phyloP scores from a whole-genome alignment of 2,329 filamentous ascomycete species.

The Monilinia vaccinii-corymbosi region DNA sequence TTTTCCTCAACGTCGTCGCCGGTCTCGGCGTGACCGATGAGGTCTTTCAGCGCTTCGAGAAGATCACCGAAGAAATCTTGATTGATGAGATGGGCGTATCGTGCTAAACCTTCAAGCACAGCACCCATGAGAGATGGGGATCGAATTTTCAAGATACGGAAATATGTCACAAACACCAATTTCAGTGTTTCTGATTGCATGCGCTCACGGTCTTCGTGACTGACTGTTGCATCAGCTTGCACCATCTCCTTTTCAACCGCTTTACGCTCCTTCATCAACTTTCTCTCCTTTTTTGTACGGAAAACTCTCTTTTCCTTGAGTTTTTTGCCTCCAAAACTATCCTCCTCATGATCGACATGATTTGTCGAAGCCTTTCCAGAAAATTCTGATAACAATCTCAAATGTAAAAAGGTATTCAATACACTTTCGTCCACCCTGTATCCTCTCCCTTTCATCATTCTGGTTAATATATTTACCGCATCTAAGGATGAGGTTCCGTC shows the following conservation, averaged over 20 bases:
- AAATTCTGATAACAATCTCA: constrained; percentile 83
- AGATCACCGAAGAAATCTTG: constrained; percentile 98
- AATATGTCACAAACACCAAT: constrained; percentile 90
- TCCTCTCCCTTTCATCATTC: constrained; percentile 82
- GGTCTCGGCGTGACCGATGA: constrained; percentile 67
- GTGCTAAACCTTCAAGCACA: constrained; percentile 85
- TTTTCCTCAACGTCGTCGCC: constrained; percentile 38
- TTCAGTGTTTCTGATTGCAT: constrained; percentile 96
- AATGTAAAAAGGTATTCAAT: constrained; percentile 81
- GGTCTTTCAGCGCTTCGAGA: constrained; percentile 85
- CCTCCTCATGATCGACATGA: constrained; percentile 52
- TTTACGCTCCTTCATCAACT: constrained; percentile 77
- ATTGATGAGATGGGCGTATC: constrained; percentile 95
- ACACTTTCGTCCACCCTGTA: constrained; percentile 78
- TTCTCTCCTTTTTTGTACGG: constrained; percentile 79
- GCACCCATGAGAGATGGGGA: constrained; percentile 87
- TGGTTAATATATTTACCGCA: constrained; percentile 72
- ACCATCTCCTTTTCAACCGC: constrained; percentile 86
- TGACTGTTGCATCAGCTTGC: constrained; percentile 82
- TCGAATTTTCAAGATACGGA: constrained; percentile 81
- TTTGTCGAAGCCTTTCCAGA: constrained; percentile 74
- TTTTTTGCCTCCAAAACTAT: constrained; percentile 41
- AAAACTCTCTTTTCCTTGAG: constrained; percentile 72
- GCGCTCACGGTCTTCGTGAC: constrained; percentile 83
- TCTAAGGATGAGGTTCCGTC: constrained; percentile 85